Evolutionary conservation across 352 stramenopile genomes (phyloP).

Genomic region (Pythium plurisporium): DNA sequence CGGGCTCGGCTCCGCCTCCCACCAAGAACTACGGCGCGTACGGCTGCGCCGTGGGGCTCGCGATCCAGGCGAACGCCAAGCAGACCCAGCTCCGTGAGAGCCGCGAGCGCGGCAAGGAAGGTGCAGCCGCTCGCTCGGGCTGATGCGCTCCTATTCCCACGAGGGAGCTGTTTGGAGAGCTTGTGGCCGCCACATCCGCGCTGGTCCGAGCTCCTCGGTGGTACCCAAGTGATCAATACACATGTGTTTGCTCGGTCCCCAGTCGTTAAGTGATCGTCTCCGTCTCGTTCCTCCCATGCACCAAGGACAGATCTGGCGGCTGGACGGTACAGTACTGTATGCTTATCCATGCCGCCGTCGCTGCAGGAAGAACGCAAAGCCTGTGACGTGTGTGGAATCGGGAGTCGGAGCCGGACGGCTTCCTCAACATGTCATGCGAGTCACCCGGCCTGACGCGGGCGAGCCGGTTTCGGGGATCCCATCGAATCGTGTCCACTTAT

Average conservation of each 20-base stretch:
- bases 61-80: slow-evolving; percentile 15
- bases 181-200: too few relatives aligned
- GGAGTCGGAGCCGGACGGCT: too few relatives aligned
- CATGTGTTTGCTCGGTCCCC: too few relatives aligned
- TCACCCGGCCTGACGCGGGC: neutral
- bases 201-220: too few relatives aligned
- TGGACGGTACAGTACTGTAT: too few relatives aligned
- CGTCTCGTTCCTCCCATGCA: neutral
- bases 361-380: neutral
- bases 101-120: slow-evolving; percentile 1
- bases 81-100: slow-evolving; percentile 4
- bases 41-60: slow-evolving; percentile 13
- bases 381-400: neutral
- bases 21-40: slow-evolving; percentile 23
- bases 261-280: too few relatives aligned
- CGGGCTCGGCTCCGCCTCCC: slow-evolving; percentile 2
- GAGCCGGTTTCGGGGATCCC: neutral
- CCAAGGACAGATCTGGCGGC: neutral
- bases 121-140: neutral
- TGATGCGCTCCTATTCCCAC: neutral
- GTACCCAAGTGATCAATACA: too few relatives aligned
- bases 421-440: neutral
- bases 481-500: neutral
- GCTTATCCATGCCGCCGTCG: too few relatives aligned
- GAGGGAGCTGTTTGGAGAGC: too few relatives aligned